Evolutionary conservation across 257 asterid species (phyloP).

Genomic region (Paraleonurus japonicus): DNA sequence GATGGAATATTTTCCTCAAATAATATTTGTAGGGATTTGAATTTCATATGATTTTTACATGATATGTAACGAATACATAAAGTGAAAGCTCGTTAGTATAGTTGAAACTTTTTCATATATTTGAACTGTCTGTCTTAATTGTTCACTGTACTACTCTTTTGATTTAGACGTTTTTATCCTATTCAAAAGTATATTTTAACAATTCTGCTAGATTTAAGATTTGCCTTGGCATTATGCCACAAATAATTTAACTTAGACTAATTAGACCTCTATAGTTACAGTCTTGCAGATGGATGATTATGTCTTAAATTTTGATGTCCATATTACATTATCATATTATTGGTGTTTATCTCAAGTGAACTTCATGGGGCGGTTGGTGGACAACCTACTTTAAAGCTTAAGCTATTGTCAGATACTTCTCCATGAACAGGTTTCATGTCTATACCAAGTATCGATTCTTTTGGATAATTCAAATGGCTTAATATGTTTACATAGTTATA

Average conservation of each 20-base stretch:
- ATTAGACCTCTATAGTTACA: not conserved
- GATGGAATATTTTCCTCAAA: not conserved
- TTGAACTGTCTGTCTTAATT: not conserved
- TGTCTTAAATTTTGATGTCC: not conserved
- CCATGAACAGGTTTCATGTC: not conserved
- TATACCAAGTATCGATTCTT: not conserved
- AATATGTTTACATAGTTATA: not conserved
- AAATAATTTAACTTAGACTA: not conserved
- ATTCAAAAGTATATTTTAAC: not conserved
- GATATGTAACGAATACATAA: not conserved
- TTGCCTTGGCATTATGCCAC: conserved; percentile 1
- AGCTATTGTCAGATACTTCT: conserved; percentile 3
- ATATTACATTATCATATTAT: not conserved
- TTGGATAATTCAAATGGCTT: not conserved
- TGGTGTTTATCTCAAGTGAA: not conserved
- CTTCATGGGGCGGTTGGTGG: not conserved
- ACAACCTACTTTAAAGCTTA: not conserved
- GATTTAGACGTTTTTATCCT: not conserved
- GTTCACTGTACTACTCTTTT: not conserved
- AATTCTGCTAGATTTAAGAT: conserved; percentile 14
- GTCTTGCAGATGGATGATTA: not conserved
- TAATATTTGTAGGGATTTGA: not conserved
- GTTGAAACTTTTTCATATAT: not conserved
- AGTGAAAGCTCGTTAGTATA: not conserved
- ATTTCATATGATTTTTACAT: conserved; percentile 8